Percentiles rank a stretch among this genome's conserved stretches.
Evolutionary conservation across 179 eudicot species (phyloP).

Genomic region (Patellifolia procumbens): DNA sequence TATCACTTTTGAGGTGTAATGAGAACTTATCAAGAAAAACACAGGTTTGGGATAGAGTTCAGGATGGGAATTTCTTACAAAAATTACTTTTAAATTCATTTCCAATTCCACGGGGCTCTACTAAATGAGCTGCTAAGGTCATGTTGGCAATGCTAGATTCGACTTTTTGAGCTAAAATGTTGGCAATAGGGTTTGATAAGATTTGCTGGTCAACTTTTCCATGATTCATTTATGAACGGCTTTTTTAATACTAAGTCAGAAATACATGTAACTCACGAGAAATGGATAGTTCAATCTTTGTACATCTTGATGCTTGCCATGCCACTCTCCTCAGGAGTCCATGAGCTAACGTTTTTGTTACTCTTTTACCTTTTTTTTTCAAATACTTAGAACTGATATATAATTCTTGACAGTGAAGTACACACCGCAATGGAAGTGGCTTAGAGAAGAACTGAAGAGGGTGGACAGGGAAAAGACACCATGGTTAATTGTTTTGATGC

Average conservation of each 20-base stretch:
- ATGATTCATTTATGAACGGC: not conserved
- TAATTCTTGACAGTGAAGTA: constrained; percentile 67
- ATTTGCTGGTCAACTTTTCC: not conserved
- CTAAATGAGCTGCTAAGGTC: not conserved
- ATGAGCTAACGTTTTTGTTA: not conserved
- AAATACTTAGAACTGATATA: not conserved
- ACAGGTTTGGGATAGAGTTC: too few relatives aligned
- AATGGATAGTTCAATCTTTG: not conserved
- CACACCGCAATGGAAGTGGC: constrained; percentile 94
- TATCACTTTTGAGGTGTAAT: too few relatives aligned
- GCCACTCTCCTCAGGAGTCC: not conserved
- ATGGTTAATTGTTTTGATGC: constrained; percentile 95
- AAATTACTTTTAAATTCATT: too few relatives aligned
- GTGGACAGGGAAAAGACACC: constrained; percentile 92
- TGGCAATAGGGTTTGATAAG: not conserved
- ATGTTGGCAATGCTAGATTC: not conserved
- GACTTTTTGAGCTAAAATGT: too few relatives aligned
- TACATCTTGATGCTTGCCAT: not conserved
- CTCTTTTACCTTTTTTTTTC: not conserved
- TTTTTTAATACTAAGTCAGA: not conserved
- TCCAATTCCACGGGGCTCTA: too few relatives aligned
- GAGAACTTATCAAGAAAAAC: too few relatives aligned
- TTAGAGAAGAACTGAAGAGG: constrained; percentile 51
- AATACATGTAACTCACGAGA: not conserved
- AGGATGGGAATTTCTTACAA: too few relatives aligned